These are phyloP conservation scores for Chaetomidium leptoderma DNA, from an alignment of 495 filamentous ascomycete genomes.

Conservation along the genomic window DNA sequence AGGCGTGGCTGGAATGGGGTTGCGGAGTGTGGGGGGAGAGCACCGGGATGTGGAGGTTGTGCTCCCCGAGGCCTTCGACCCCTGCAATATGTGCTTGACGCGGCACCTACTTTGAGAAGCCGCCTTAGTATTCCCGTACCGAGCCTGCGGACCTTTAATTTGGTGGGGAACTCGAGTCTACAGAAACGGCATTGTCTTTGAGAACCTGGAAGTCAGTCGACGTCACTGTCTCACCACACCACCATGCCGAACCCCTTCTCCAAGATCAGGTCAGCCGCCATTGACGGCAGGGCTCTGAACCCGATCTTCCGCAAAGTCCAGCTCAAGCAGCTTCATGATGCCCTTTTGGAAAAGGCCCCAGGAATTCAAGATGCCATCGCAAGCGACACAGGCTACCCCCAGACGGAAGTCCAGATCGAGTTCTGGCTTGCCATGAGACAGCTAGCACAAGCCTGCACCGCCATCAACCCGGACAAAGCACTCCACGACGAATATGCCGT, in stretches of 20 bases:
- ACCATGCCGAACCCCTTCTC: constrained; percentile 3
- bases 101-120: not conserved
- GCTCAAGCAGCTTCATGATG: constrained; percentile 11
- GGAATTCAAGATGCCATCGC: constrained; percentile 1
- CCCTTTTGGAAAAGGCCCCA: not conserved
- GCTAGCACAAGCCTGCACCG: constrained; percentile 43
- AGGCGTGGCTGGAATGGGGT: not conserved
- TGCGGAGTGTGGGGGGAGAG: not conserved
- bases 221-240: not conserved
- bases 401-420: constrained; percentile 43
- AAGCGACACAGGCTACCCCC: constrained; percentile 19
- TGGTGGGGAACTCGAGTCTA: not conserved
- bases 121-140: not conserved
- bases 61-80: not conserved
- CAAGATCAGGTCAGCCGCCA: constrained; percentile 8
- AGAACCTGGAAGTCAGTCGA: not conserved
- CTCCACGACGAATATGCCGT: constrained; percentile 50
- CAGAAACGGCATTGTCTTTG: not conserved
- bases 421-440: constrained; percentile 39
- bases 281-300: constrained; percentile 4
- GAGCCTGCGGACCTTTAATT: not conserved
- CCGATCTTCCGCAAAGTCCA: constrained; percentile 13
- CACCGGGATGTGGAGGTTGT: constrained; percentile 4
- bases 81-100: not conserved
- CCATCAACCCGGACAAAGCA: constrained; percentile 37